Base-by-base conservation (phyloP, 495 filamentous ascomycete species). In the Darksidea phi region DNA sequence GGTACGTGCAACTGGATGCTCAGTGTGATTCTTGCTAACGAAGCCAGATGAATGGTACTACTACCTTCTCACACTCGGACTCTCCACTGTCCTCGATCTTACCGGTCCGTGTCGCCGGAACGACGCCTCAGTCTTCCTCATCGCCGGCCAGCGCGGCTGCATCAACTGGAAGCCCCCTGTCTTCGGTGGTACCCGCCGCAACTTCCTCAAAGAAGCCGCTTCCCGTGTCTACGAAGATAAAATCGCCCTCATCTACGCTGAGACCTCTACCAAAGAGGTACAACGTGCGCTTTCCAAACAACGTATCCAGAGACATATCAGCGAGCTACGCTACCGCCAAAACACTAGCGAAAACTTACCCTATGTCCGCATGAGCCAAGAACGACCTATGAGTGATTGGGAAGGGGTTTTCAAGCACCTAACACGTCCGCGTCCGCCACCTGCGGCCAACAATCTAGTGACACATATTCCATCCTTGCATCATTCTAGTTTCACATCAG, bases 121-220 rank as follows among this genome's bases (percentile, higher is more conserved):
- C 0, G 75, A 80, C 53, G 72, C 72, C n/a, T 72, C 76, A 5
- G 61, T 73, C 5, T 86, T 87, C 64, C 68, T 76, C 23, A 71
- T 77, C 24, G 85, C 85, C 13, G 67, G 78, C 25, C 64, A 77
- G 11, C 75, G 80, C 20, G 83, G 84, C 18, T 78, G 84, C 63
- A 83, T 81, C 1, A 74, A 71, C 37, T 88, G 85, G 85, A 75
- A 77, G 12, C 70, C 72, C 17, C 77, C 81, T 0, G 71, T 78
- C 15, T 64, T 69, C 4, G 74, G 73, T 24, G 66, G 67, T 25
- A 82, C 74, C 41, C 82, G 83, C n/a, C 74, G 76, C 10, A 81
- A 78, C 11, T 88, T 88, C 68, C 75, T 88, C 54, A 83, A 84
- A 59, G 83, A 86, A 71, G 83, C 84, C 0, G 75, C 86, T 17